A percentile compares a stretch with the other conserved stretches of the same genome.
Conservation (phyloP, 106 monocot genomes). For the Hemerocallis citrina region DNA sequence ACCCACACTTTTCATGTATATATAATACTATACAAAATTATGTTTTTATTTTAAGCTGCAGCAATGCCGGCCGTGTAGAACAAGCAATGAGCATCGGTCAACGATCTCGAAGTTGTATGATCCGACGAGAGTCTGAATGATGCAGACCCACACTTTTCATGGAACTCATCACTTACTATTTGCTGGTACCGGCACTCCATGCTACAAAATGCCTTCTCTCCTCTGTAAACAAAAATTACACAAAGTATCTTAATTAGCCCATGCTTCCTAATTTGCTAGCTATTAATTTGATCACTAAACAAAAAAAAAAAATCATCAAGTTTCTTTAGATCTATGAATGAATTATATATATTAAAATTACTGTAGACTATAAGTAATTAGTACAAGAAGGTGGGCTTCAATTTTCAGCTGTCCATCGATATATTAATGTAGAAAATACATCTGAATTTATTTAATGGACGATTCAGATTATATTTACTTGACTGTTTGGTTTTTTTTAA, state of each 20-base stretch:
- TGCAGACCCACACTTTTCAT: slow-evolving; percentile 28
- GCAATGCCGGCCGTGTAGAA: slow-evolving; percentile 30
- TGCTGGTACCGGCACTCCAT: slow-evolving; percentile 49
- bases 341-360: too few relatives aligned
- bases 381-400: too few relatives aligned
- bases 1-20: background rate
- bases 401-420: too few relatives aligned
- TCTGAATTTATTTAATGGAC: too few relatives aligned
- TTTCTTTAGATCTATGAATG: too few relatives aligned
- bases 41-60: slow-evolving; percentile 7
- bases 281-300: background rate
- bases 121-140: slow-evolving; percentile 6
- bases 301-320: background rate
- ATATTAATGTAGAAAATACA: too few relatives aligned
- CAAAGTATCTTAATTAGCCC: background rate
- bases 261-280: background rate
- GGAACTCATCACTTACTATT: slow-evolving; percentile 44
- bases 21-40: background rate
- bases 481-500: too few relatives aligned
- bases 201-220: slow-evolving; percentile 69
- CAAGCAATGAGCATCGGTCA: slow-evolving; percentile 16
- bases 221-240: slow-evolving; percentile 20
- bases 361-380: too few relatives aligned
- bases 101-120: slow-evolving; percentile 11
- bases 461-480: too few relatives aligned